phyloP scores from a whole-genome alignment of 352 stramenopile genomes.

The Pythium apleroticum region DNA sequence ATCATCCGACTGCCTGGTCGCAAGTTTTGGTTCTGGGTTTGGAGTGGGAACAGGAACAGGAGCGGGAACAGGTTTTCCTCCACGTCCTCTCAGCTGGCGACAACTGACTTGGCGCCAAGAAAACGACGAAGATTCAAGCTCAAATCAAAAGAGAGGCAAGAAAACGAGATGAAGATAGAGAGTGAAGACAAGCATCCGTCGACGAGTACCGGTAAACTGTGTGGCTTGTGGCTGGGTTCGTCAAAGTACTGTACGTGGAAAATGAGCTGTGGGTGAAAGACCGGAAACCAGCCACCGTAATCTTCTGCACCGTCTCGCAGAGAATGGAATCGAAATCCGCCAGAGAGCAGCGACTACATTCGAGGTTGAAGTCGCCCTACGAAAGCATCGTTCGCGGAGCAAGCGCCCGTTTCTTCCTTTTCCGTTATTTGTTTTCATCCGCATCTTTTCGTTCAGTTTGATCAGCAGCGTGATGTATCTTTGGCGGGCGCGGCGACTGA shows the following conservation, averaged over 20 bases:
- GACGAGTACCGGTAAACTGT: no score
- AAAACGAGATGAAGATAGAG: not conserved
- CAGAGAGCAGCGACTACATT: not conserved
- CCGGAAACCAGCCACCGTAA: conserved; percentile 1
- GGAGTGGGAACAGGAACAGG: not conserved
- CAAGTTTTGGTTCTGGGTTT: conserved; percentile 2
- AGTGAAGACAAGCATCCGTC: no score
- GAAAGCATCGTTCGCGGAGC: not conserved
- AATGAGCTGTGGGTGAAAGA: not conserved
- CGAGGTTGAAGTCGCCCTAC: not conserved
- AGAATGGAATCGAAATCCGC: conserved; percentile 3
- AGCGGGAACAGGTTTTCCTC: not conserved
- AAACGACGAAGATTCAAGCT: not conserved
- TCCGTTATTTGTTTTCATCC: not conserved
- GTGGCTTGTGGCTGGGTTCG: no score
- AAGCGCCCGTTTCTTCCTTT: not conserved
- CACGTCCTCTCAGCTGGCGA: not conserved
- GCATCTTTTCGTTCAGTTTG: not conserved
- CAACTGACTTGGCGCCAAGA: not conserved
- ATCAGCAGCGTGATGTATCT: not conserved
- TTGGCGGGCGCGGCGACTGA: not conserved
- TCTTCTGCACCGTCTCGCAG: not conserved
- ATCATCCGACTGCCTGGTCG: not conserved
- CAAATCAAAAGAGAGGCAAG: not conserved
- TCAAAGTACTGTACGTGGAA: not conserved